Base-by-base conservation (phyloP, 1,284 basidiomycete species). In the Rhodotorula sp. region DNA sequence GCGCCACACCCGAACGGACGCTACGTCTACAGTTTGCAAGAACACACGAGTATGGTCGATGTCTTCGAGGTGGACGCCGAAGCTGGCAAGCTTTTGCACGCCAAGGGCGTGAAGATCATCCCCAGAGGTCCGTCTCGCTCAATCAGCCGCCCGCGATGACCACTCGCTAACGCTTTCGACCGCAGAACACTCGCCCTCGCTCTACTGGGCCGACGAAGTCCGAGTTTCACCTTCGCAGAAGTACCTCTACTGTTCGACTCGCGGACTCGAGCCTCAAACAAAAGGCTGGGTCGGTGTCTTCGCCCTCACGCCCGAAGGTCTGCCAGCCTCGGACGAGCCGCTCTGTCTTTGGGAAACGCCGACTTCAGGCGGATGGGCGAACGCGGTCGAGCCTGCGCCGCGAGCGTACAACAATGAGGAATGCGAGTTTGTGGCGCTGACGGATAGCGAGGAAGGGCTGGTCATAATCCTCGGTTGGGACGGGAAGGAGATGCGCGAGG, bases 331-430 rank as follows among this genome's bases (percentile, higher is more conserved):
- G n/a, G 62, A 59, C 22, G 64, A 59, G n/a, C 66, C 74, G 10
- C 52, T 71, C 26, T 72, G 67, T 15, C 56, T 79, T 18, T 77
- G 77, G 74, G 72, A 81, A 66, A 81, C 81, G 2, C 76, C 78
- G 4, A 81, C 81, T 0, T 77, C 74, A 5, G 81, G 81, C n/a
- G 81, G 81, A 4, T 81, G 81, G 81, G 81, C 81, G 2, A 81
- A 82, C 65, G 81, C 81, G 0, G 80, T 82, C 40, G 78, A 80
- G 59, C 78, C 79, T 40, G 79, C 80, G 26, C 70, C 67, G 15
- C 40, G 68, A 1, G 70, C 77, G n/a, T 64, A 56, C 50, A 62
- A 52, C 34, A 72, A 72, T 1, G 60, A 26, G 11, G 72, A 64
- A 5, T 47, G 64, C 62, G 76, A 78, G 13, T 81, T 74, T 55